A percentile compares a stretch with the other conserved stretches of the same genome.
These are phyloP conservation scores for Eucalyptus camaldulensis DNA, from an alignment of 345 rosid species.

Conservation along the genomic window DNA sequence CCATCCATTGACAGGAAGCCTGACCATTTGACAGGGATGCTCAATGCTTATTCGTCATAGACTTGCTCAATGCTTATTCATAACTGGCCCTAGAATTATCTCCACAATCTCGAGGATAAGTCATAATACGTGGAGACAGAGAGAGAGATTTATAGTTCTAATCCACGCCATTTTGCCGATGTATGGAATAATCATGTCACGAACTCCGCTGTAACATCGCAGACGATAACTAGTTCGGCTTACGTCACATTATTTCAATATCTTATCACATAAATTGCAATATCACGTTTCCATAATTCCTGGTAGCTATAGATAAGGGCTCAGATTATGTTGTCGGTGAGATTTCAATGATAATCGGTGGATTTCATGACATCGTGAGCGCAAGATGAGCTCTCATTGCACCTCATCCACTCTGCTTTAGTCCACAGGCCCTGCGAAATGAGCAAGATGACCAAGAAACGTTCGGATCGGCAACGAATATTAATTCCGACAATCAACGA, in stretches of 20 bases:
- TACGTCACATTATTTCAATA: not conserved
- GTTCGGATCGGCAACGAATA: not conserved
- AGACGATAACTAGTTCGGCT: not conserved
- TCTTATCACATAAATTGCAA: not conserved
- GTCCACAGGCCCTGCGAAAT: not conserved
- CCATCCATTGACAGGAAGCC: not conserved
- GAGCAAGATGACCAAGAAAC: not conserved
- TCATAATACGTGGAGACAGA: not conserved
- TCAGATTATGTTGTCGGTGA: not conserved
- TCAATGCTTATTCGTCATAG: too few species aligned
- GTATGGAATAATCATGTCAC: constrained; percentile 11
- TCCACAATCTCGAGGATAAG: too few species aligned
- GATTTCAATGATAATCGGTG: not conserved
- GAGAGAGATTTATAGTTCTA: not conserved
- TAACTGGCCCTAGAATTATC: too few species aligned
- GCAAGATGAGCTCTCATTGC: constrained; percentile 5
- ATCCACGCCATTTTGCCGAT: constrained; percentile 5
- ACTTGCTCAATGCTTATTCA: too few species aligned
- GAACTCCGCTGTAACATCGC: constrained; percentile 4
- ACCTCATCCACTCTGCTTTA: constrained; percentile 8
- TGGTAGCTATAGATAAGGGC: constrained; percentile 1
- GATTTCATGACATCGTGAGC: not conserved
- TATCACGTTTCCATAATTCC: not conserved
- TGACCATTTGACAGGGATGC: too few species aligned
- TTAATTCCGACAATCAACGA: not conserved